These are phyloP conservation scores for Podospora bellae-mahoneyi DNA, from an alignment of 495 filamentous ascomycete genomes.

Conservation along the genomic window DNA sequence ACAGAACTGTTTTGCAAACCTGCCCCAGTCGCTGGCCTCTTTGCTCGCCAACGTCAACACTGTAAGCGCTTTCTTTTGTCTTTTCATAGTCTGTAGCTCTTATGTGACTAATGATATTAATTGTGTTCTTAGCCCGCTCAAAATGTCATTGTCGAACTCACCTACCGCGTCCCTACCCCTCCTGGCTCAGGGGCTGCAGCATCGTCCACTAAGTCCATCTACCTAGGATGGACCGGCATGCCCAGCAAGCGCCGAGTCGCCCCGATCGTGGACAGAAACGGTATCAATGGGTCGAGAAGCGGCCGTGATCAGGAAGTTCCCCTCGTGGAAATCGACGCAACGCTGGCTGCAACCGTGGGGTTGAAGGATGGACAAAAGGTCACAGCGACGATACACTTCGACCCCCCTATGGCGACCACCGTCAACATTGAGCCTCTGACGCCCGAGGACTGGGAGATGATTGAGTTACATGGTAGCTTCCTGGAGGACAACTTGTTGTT, in stretches of 20 bases:
- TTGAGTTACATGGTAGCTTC: conserved; percentile 92
- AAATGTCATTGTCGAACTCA: conserved; percentile 92
- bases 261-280: conserved; percentile 68
- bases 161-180: conserved; percentile 50
- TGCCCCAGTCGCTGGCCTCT: conserved; percentile 78
- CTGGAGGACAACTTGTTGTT: conserved; percentile 89
- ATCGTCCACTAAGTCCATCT: conserved; percentile 60
- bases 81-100: neutral
- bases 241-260: conserved; percentile 78
- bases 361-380: conserved; percentile 83
- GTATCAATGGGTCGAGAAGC: conserved; percentile 56
- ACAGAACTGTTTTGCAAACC: conserved; percentile 91
- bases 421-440: conserved; percentile 95
- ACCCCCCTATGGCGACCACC: conserved; percentile 85
- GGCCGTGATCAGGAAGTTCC: conserved; percentile 68
- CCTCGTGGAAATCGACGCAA: conserved; percentile 83
- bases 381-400: conserved; percentile 66
- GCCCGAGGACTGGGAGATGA: conserved; percentile 96
- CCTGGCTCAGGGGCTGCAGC: conserved; percentile 35
- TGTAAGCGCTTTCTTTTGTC: conserved; percentile 60
- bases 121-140: conserved; percentile 63
- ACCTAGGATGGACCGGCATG: conserved; percentile 95
- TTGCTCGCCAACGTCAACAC: conserved; percentile 84
- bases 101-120: conserved; percentile 6
- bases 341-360: conserved; percentile 79